phyloP scores from a whole-genome alignment of 352 stramenopile genomes.

The Globisporangium orthogonon region DNA sequence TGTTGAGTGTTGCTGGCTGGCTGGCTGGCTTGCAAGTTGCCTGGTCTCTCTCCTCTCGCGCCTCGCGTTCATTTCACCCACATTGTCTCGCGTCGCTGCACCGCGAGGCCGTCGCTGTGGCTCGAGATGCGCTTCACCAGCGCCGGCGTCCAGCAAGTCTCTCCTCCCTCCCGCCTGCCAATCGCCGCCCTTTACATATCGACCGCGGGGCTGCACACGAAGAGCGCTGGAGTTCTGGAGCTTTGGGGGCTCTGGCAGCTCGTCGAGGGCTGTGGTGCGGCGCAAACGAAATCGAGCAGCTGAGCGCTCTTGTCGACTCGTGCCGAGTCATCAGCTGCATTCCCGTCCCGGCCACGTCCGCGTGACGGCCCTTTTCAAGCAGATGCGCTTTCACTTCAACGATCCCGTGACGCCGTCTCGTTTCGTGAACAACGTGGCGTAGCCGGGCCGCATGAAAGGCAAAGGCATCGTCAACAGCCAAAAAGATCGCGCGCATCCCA shows the following conservation, averaged over 20 bases:
- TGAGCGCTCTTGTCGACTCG: neutral
- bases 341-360: no score
- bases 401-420: neutral
- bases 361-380: no score
- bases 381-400: neutral
- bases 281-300: neutral
- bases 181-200: neutral
- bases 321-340: neutral
- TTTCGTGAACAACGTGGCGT: neutral
- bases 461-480: neutral
- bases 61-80: neutral
- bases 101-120: neutral
- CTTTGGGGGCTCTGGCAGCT: no score
- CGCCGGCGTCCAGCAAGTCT: neutral
- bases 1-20: neutral
- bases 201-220: neutral
- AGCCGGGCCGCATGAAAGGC: no score
- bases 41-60: neutral
- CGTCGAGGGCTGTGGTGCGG: no score
- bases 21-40: no score
- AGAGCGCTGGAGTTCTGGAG: neutral
- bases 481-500: neutral
- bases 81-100: neutral
- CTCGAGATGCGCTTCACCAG: neutral
- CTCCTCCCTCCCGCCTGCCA: no score